Conservation (phyloP, 352 stramenopile species). For the Globisporangium echinulatum region DNA sequence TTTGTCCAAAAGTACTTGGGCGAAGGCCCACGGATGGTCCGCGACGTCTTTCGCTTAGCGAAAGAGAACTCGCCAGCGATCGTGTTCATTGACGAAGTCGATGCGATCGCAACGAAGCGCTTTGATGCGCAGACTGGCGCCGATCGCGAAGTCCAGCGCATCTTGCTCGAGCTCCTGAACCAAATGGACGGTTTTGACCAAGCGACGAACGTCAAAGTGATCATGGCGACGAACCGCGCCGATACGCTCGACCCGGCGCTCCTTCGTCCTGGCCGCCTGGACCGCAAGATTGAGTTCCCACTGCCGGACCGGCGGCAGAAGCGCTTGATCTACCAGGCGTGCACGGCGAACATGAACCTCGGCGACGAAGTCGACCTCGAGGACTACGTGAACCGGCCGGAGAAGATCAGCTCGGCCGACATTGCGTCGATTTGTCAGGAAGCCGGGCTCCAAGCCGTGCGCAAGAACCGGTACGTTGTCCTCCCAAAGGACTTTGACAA, state of each 20-base stretch:
- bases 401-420: slow-evolving; percentile 99
- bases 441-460: slow-evolving; percentile 97
- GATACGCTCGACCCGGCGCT: slow-evolving; percentile 99
- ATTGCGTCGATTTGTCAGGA: slow-evolving; percentile 99
- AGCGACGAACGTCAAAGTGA: slow-evolving; percentile 99
- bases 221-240: slow-evolving; percentile 99
- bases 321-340: slow-evolving; percentile 99
- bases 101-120: slow-evolving; percentile 99
- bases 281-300: slow-evolving; percentile 99
- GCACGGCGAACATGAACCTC: slow-evolving; percentile 99
- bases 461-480: slow-evolving; percentile 99
- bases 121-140: slow-evolving; percentile 98
- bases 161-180: slow-evolving; percentile 99
- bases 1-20: slow-evolving; percentile 99
- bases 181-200: slow-evolving; percentile 99
- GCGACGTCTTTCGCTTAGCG: slow-evolving; percentile 99
- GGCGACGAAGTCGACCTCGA: slow-evolving; percentile 99
- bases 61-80: slow-evolving; percentile 99
- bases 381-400: slow-evolving; percentile 99
- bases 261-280: slow-evolving; percentile 95
- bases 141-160: slow-evolving; percentile 96
- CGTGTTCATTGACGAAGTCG: slow-evolving; percentile 99
- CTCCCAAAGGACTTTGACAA: slow-evolving; percentile 99
- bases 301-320: slow-evolving; percentile 98
- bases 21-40: slow-evolving; percentile 99